Evolutionary conservation across 768 basidiomycete species (phyloP), one percentile per base, ranked within the genome.

Genomic region (Collybia sordida): DNA sequence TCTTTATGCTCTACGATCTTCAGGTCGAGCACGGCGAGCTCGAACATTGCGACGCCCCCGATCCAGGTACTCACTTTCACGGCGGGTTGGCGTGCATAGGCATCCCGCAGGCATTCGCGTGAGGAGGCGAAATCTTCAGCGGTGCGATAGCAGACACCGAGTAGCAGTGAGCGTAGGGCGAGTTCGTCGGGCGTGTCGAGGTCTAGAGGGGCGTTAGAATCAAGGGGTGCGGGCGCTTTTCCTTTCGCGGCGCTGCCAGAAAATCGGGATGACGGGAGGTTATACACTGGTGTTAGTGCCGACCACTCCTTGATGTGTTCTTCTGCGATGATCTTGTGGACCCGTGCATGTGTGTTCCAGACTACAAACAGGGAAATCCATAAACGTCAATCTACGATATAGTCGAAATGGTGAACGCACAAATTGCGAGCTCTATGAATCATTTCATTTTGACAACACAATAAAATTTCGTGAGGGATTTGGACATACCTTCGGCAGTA

Each of bases 331-430:
- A 65, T 64, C 15, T 72, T 66, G 6, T 74, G 70, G 38, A 88
- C 77, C 3, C 86, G 80, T n/a, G 78, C 63, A 60, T 90, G 85
- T 0, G 77, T 84, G 59, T 91, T 92, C 89, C 90, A 91, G 66
- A 91, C 88, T 89, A 48, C 40, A 40, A 56, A 22, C 0, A 24
- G 19, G 19, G 24, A 28, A 21, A 3, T 12, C 4, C 24, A 19
- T 17, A 18, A 6, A n/a, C 40, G 27, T 49, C 3, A 31, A 8
- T 3, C 27, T 25, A 18, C 38, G 4, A 31, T 21, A 4, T n/a
- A 42, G 25, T 24, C 25, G 9, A 18, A 21, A 35, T 22, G 27
- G 49, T 36, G 8, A 2, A 72, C 83, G 55, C 59, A 90, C 88
- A 90, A 44, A 90, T 76, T 2, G 69, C 84, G 23, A 92, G 72